Evolutionary conservation across 106 monocot species (phyloP), one percentile per base, ranked within the genome.

Genomic region (Triglochin maritima): DNA sequence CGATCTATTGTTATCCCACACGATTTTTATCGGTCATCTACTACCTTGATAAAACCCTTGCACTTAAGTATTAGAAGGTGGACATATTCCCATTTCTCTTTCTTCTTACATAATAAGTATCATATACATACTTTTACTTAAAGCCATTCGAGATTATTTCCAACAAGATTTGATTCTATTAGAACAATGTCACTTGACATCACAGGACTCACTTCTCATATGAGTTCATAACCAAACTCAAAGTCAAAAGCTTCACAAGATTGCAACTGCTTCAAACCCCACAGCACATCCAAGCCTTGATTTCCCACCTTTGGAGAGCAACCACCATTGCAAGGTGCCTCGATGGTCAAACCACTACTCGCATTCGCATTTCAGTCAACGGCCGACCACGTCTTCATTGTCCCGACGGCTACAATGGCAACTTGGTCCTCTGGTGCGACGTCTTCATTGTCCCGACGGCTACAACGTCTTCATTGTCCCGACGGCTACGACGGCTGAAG

Each of bases 301-400:
- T 85, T 8, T 82, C 81, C 13, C 85, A 93, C 55, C 42, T 92
- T 4, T 88, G 92, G 88, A 49, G 83, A 45, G 72, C 49, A 48
- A 72, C 81, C 17, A 88, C 85, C 3, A 69, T 47, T 59, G 82
- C 85, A 1, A 68, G 88, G 16, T 56, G 72, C 13, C 72, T 92
- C 9, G 42, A 62, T 3, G 74, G 16, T 0, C 44, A 57, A 17
- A 64, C 70, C 50, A 0, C 15, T 2, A 88, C 83, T 7, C 47
- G 46, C 14, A 54, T 86, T 4, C 47, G 81, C 10, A 45, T 88
- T 1, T 60, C 77, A 0, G 84, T 88, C 44, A 81, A 88, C 55
- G 79, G 84, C 0, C 49, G 87, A 44, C 45, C 50, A 0, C 65
- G 87, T 43, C 56, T 84, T n/a, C 73, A 59, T 44, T 79, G 65